Percentiles rank a stretch among this genome's conserved stretches.
These are phyloP conservation scores for Populus deltoides DNA, from an alignment of 345 rosid genomes.

Conservation along the genomic window DNA sequence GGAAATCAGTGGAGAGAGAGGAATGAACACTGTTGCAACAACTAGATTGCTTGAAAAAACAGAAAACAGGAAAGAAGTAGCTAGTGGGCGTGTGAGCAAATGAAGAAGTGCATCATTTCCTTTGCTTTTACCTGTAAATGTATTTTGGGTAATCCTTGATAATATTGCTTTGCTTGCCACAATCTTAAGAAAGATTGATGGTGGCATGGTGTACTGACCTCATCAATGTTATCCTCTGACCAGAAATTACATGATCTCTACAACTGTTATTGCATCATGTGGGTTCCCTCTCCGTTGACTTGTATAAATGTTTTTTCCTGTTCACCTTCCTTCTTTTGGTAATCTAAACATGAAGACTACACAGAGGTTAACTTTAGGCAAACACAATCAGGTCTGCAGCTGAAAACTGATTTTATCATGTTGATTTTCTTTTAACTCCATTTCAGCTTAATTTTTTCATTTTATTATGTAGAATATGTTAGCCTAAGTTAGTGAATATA, in stretches of 20 bases:
- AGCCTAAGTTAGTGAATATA: slow-evolving; percentile 27
- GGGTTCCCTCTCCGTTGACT: neutral
- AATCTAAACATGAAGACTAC: neutral
- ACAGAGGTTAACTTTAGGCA: neutral
- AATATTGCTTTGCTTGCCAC: neutral
- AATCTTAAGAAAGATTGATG: neutral
- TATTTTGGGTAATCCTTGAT: neutral
- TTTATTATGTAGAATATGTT: neutral
- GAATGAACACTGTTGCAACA: neutral
- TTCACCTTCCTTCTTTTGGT: neutral
- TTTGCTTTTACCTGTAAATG: neutral
- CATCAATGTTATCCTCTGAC: neutral
- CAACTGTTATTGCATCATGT: neutral
- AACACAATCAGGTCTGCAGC: neutral
- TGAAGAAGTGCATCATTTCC: neutral
- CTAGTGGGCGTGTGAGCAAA: neutral
- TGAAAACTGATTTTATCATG: neutral
- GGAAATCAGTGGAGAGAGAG: neutral
- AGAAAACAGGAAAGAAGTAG: neutral
- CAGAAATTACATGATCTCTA: neutral
- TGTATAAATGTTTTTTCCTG: neutral
- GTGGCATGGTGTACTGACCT: neutral
- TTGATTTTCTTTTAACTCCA: neutral
- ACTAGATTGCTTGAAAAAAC: neutral
- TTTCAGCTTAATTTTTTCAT: neutral